Percentiles rank a stretch among this genome's conserved stretches.
Evolutionary conservation across 257 asterid species (phyloP).

Genomic region (Nicotiana otophora): DNA sequence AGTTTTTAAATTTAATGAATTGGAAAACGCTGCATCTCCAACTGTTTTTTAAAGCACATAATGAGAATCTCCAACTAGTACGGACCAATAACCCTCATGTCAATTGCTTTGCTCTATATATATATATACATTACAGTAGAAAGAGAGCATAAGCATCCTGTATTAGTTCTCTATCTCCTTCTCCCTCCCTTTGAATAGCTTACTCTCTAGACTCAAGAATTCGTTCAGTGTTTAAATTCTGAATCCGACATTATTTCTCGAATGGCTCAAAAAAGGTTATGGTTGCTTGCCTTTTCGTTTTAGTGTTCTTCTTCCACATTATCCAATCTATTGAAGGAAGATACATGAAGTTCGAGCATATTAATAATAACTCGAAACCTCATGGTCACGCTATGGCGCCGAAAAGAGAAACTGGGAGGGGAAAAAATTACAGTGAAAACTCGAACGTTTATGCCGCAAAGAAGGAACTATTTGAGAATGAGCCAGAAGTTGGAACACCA

Average conservation of each 20-base stretch:
- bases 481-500: slow-evolving; percentile 7
- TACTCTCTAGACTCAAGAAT: not conserved
- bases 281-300: slow-evolving; percentile 30
- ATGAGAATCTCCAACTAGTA: slow-evolving; percentile 33
- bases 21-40: not conserved
- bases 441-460: not conserved
- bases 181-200: not conserved
- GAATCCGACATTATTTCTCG: no score
- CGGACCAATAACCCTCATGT: slow-evolving; percentile 21
- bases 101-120: slow-evolving; percentile 31
- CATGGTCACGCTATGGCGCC: not conserved
- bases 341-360: slow-evolving; percentile 18
- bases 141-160: slow-evolving; percentile 17
- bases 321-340: slow-evolving; percentile 36
- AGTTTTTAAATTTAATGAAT: not conserved
- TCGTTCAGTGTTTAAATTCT: no score
- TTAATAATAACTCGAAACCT: not conserved
- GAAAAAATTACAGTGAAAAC: not conserved
- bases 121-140: slow-evolving; percentile 29
- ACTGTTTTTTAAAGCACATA: not conserved
- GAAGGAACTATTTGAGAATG: slow-evolving; percentile 3
- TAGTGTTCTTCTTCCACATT: slow-evolving; percentile 26
- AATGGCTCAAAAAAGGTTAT: slow-evolving; percentile 34
- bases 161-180: not conserved
- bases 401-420: not conserved